phyloP scores from a whole-genome alignment of 1,284 basidiomycete genomes.

The Farysia itapuensis region DNA sequence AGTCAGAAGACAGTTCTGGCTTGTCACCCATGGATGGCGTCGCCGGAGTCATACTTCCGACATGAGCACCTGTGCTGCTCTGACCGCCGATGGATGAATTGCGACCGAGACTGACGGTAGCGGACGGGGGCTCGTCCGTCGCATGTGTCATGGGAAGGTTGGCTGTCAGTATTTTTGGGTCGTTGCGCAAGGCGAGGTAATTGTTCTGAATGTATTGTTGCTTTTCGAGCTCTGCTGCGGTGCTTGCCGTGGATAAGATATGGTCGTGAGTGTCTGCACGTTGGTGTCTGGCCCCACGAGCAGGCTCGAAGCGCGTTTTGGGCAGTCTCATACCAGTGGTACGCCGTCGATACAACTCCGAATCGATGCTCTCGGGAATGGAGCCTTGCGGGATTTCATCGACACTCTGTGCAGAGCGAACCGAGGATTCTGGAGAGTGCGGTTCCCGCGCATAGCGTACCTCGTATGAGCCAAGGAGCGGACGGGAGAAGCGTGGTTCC shows the following conservation, averaged over 20 bases:
- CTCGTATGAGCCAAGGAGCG: slow-evolving; percentile 10
- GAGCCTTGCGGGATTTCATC: slow-evolving; percentile 2
- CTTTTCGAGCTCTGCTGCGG: slow-evolving; percentile 24
- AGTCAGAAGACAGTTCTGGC: slow-evolving; percentile 41
- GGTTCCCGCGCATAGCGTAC: background rate
- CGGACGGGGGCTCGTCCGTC: slow-evolving; percentile 21
- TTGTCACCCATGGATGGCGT: slow-evolving; percentile 40
- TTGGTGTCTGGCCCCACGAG: slow-evolving; percentile 29
- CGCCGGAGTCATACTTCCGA: slow-evolving; percentile 32
- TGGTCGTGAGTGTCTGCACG: slow-evolving; percentile 36
- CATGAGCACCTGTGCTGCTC: slow-evolving; percentile 22
- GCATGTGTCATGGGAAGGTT: slow-evolving; percentile 16
- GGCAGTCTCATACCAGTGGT: slow-evolving; percentile 20
- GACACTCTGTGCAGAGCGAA: slow-evolving; percentile 6
- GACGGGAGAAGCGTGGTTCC: slow-evolving; percentile 33
- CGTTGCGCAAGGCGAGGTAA: slow-evolving; percentile 34
- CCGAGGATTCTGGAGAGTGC: slow-evolving; percentile 1
- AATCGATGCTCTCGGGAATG: slow-evolving; percentile 11
- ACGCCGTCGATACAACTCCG: slow-evolving; percentile 26
- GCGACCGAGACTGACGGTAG: slow-evolving; percentile 16
- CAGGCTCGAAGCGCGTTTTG: slow-evolving; percentile 14
- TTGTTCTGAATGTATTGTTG: slow-evolving; percentile 39
- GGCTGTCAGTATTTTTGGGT: slow-evolving; percentile 21
- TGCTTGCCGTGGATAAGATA: slow-evolving; percentile 14
- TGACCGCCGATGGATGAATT: slow-evolving; percentile 22